These are phyloP conservation scores for Fomitopsis palustris DNA, from an alignment of 1,284 basidiomycete species.

Conservation along the genomic window DNA sequence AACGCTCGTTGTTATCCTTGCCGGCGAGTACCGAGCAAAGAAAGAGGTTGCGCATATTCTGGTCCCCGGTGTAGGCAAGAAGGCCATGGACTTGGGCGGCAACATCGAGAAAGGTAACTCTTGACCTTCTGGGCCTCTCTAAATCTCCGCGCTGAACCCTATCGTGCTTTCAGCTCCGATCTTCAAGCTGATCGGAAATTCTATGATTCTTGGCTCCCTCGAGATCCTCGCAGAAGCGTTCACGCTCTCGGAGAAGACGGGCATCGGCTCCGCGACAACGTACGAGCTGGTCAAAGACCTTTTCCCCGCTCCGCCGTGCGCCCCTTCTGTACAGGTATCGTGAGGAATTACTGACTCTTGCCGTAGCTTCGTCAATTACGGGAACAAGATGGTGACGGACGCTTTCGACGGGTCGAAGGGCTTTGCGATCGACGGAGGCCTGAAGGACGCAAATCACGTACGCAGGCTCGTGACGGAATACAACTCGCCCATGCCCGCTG, in stretches of 20 bases:
- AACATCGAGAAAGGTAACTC: slow-evolving; percentile 71
- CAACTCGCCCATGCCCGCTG: slow-evolving; percentile 78
- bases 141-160: slow-evolving; percentile 74
- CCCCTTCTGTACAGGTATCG: slow-evolving; percentile 12
- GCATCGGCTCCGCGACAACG: slow-evolving; percentile 55
- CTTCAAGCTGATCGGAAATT: slow-evolving; percentile 80
- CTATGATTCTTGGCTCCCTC: slow-evolving; percentile 65
- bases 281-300: slow-evolving; percentile 37
- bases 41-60: slow-evolving; percentile 75
- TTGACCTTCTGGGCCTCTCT: slow-evolving; percentile 47
- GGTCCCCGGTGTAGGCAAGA: slow-evolving; percentile 77
- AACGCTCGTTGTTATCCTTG: slow-evolving; percentile 74
- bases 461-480: slow-evolving; percentile 56
- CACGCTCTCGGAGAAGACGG: slow-evolving; percentile 83
- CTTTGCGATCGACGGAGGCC: slow-evolving; percentile 88
- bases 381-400: slow-evolving; percentile 66
- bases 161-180: slow-evolving; percentile 49
- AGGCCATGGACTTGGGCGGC: slow-evolving; percentile 70
- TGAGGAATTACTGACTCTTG: slow-evolving; percentile 1
- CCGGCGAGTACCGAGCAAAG: slow-evolving; percentile 83
- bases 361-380: slow-evolving; percentile 54
- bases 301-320: slow-evolving; percentile 57
- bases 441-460: slow-evolving; percentile 78
- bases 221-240: slow-evolving; percentile 81
- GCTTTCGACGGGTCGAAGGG: slow-evolving; percentile 75